These are phyloP conservation scores for Auriscalpium orientale DNA, from an alignment of 768 basidiomycete genomes.

Conservation along the genomic window DNA sequence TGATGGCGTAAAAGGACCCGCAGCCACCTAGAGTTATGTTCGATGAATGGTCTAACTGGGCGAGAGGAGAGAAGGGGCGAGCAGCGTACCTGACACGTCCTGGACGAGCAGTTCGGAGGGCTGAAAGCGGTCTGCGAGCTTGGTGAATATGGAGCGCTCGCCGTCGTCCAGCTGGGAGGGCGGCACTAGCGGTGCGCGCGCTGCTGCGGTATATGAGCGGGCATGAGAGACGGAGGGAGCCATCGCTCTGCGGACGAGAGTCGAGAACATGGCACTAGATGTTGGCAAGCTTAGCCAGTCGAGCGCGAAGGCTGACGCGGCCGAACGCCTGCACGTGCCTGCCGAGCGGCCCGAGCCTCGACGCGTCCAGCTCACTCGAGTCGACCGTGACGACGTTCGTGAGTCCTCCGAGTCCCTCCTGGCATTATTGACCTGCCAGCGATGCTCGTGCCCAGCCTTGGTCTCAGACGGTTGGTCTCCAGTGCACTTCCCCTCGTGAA, in stretches of 20 bases:
- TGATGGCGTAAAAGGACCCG: conserved; percentile 94
- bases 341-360: too few relatives aligned
- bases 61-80: background rate
- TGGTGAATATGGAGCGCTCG: conserved; percentile 64
- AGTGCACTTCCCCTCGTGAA: too few relatives aligned
- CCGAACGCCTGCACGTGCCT: background rate
- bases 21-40: conserved; percentile 67
- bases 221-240: conserved; percentile 5
- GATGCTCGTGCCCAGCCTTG: too few relatives aligned
- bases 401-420: too few relatives aligned
- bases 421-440: too few relatives aligned
- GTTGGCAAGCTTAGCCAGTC: background rate
- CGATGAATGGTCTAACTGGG: background rate
- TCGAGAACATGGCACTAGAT: conserved; percentile 17
- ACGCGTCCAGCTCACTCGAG: too few relatives aligned
- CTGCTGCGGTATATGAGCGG: conserved; percentile 14
- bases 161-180: conserved; percentile 38
- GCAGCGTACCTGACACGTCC: conserved; percentile 82
- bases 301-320: background rate
- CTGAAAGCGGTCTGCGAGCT: conserved; percentile 67
- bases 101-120: conserved; percentile 80
- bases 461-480: too few relatives aligned
- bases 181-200: conserved; percentile 7
- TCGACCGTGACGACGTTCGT: too few relatives aligned
- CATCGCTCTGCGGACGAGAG: conserved; percentile 15